Percentiles rank a stretch among this genome's conserved stretches.
Conservation (phyloP, 2,329 filamentous ascomycete species). For the Penicillium fuscoglaucum region DNA sequence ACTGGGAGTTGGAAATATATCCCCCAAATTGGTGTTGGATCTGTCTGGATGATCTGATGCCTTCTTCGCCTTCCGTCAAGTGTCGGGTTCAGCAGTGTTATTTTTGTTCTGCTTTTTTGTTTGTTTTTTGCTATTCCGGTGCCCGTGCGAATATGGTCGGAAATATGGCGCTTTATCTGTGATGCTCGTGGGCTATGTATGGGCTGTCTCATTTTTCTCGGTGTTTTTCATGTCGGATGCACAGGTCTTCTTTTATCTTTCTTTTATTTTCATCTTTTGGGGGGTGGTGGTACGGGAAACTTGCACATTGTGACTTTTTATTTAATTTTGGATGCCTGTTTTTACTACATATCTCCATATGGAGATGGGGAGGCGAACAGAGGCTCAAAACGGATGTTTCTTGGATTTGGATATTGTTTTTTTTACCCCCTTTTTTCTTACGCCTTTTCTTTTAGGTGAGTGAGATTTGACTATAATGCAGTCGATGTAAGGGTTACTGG, state of each 20-base stretch:
- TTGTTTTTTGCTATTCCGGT: constrained; percentile 10
- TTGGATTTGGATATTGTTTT: constrained; percentile 8
- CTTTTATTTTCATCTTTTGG: not conserved
- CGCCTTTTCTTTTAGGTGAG: not conserved
- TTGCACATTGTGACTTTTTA: constrained; percentile 12
- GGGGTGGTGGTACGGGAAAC: constrained; percentile 4
- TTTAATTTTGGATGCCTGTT: constrained; percentile 11
- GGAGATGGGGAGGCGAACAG: constrained; percentile 11
- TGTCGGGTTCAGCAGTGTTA: not conserved
- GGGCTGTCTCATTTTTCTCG: constrained; percentile 16
- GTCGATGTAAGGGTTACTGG: constrained; percentile 3
- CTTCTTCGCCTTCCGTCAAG: not conserved
- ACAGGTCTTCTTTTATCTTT: constrained; percentile 2
- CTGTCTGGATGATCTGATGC: constrained; percentile 1
- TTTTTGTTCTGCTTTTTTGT: constrained; percentile 4
- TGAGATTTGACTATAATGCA: not conserved
- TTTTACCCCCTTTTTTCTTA: constrained; percentile 1
- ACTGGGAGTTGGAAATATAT: not conserved
- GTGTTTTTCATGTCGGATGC: constrained; percentile 16
- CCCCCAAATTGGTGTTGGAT: not conserved
- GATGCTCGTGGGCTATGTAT: constrained; percentile 10
- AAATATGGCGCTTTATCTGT: constrained; percentile 19
- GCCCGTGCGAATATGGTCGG: constrained; percentile 15
- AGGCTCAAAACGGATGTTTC: constrained; percentile 15
- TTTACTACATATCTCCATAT: constrained; percentile 8